Evolutionary conservation across 495 filamentous ascomycete species (phyloP), one percentile per base, ranked within the genome.

Genomic region (Aspergillus haitiensis): DNA sequence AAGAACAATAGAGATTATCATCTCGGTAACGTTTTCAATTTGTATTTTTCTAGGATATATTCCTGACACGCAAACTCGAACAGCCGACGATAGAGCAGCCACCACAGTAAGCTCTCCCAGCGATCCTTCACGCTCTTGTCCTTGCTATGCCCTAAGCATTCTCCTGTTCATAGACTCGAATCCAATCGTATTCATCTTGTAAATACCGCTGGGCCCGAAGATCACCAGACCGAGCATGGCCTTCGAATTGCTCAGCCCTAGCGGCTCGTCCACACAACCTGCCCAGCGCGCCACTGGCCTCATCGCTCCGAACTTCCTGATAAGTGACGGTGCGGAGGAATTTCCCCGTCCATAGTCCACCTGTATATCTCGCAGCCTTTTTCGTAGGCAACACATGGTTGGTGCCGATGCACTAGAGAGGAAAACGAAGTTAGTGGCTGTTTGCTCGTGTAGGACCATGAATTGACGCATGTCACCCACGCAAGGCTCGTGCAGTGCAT

Each of bases 321-420:
- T 82, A 84, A 4, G 80, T 82, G 18, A 78, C 73, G 0, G 79
- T 84, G 49, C 72, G 69, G 13, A 82, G 64, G 60, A 71, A 84
- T 56, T 82, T 84, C 12, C 81, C 80, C 8, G 81, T 78, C 80
- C 80, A 82, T 13, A 82, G 66, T 1, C 80, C 80, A 6, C 79
- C 78, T 0, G 79, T 82, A 58, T 78, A 82, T 8, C 72, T 62
- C 0, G 78, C 76, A 3, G 78, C 78, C 37, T 75, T 76, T 6
- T 72, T 67, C 1, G 81, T 83, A 0, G 81, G 80, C 3, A 83
- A 70, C 7, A 83, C 80, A 60, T 82, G 81, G 61, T 83, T 82
- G 2, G 81, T 83, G 5, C 79, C 81, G 54, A 83, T 83, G 44
- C 73, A 76, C 71, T 82, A 15, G 3, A 13, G 18, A n/a, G 33